These are phyloP conservation scores for Russula vinacea DNA, from an alignment of 768 basidiomycete genomes.

Conservation along the genomic window DNA sequence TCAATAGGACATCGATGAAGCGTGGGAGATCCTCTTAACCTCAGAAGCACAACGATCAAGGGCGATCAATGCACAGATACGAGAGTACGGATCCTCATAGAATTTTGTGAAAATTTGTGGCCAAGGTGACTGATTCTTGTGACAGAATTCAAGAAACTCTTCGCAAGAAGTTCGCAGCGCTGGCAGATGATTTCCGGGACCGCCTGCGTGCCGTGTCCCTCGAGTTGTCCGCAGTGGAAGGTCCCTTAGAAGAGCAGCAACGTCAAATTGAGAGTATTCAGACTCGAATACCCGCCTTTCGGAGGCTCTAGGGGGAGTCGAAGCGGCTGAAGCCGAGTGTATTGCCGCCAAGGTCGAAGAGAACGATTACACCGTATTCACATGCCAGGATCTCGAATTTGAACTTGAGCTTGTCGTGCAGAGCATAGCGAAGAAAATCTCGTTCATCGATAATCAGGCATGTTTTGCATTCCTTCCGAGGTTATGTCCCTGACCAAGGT, in stretches of 20 bases:
- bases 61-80: conserved; percentile 84
- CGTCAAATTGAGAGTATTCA: conserved; percentile 61
- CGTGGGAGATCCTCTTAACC: conserved; percentile 69
- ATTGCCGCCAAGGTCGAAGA: conserved; percentile 89
- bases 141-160: conserved; percentile 77
- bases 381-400: conserved; percentile 83
- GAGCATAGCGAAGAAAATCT: conserved; percentile 83
- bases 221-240: conserved; percentile 71
- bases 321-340: conserved; percentile 70
- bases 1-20: conserved; percentile 65
- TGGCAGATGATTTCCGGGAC: conserved; percentile 74
- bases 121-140: neutral
- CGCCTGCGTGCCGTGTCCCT: conserved; percentile 62
- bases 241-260: conserved; percentile 82
- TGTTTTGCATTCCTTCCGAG: conserved; percentile 25
- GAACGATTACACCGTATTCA: conserved; percentile 93
- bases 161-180: conserved; percentile 70
- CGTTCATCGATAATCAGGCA: conserved; percentile 95
- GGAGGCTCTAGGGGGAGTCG: conserved; percentile 52
- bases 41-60: conserved; percentile 76
- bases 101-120: neutral
- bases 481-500: neutral
- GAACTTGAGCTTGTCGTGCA: conserved; percentile 81
- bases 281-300: conserved; percentile 65
- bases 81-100: conserved; percentile 61